Evolutionary conservation across 2,329 filamentous ascomycete genomes (phyloP).

Genomic region (Colletotrichum truncatum): DNA sequence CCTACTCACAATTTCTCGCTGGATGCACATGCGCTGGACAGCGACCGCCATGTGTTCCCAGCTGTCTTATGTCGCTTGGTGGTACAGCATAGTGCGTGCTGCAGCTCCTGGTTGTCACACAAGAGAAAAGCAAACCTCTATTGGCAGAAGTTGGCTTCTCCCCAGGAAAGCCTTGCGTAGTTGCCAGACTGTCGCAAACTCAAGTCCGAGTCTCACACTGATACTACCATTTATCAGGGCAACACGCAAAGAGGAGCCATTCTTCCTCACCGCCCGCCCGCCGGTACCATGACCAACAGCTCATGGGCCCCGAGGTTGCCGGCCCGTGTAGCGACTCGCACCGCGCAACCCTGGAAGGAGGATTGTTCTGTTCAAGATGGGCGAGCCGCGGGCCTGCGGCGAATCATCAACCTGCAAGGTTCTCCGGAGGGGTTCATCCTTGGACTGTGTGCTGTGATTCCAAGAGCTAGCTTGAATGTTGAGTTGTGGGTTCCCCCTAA

Average conservation of each 20-base stretch:
- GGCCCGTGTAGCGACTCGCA: conserved; percentile 3
- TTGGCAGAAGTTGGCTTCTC: background rate
- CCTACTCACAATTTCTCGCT: background rate
- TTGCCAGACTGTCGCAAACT: background rate
- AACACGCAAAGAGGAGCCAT: background rate
- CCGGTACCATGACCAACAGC: conserved; percentile 4
- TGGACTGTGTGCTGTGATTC: conserved; percentile 24
- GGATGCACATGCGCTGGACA: conserved; percentile 4
- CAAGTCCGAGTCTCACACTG: conserved; percentile 3
- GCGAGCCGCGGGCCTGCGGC: conserved; percentile 16
- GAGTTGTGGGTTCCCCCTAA: conserved; percentile 14
- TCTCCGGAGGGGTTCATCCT: conserved; percentile 5
- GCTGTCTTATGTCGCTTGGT: background rate
- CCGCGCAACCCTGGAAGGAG: conserved; percentile 11
- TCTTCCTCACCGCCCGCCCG: background rate
- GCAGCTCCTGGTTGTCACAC: conserved; percentile 5
- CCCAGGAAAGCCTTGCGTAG: background rate
- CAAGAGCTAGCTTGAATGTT: background rate
- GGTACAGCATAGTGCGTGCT: background rate
- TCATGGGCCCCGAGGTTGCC: conserved; percentile 4
- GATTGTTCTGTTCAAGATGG: conserved; percentile 14
- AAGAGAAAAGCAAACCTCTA: conserved; percentile 2
- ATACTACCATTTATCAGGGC: background rate
- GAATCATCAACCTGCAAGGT: conserved; percentile 9
- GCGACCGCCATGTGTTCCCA: conserved; percentile 19